Conservation (phyloP, 2,329 filamentous ascomycete genomes). For the Fusarium albidum region DNA sequence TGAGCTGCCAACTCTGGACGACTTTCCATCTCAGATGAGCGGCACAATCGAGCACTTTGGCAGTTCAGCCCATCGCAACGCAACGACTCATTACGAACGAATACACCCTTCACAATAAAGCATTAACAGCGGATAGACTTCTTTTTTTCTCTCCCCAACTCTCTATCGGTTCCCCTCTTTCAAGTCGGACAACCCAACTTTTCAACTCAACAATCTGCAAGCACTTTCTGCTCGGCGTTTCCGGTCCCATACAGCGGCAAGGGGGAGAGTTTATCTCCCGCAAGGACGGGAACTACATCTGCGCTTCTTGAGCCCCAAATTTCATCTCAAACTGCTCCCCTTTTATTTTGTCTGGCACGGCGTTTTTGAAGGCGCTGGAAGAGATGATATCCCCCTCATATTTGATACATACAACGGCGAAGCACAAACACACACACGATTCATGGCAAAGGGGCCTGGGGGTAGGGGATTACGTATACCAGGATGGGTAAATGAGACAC, state of each 20-base stretch:
- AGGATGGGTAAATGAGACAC: slow-evolving; percentile 15
- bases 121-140: slow-evolving; percentile 14
- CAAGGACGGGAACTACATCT: slow-evolving; percentile 20
- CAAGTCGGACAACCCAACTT: not conserved
- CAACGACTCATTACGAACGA: slow-evolving; percentile 7
- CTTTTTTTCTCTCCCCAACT: not conserved
- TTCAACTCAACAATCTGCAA: not conserved
- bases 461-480: slow-evolving; percentile 15
- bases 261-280: not conserved
- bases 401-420: slow-evolving; percentile 27
- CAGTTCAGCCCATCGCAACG: not conserved
- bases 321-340: not conserved
- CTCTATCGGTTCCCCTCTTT: slow-evolving; percentile 2
- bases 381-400: slow-evolving; percentile 41
- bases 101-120: not conserved
- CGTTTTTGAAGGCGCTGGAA: slow-evolving; percentile 37
- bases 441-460: slow-evolving; percentile 11
- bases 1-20: not conserved
- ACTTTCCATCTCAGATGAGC: not conserved
- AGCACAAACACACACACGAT: slow-evolving; percentile 21
- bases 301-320: not conserved
- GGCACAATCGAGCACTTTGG: not conserved
- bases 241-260: slow-evolving; percentile 24
- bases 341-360: slow-evolving; percentile 28
- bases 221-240: slow-evolving; percentile 36